A percentile compares a stretch with the other conserved stretches of the same genome.
phyloP scores from a whole-genome alignment of 148 eudicot species.

The Rhododendron ferrugineum region DNA sequence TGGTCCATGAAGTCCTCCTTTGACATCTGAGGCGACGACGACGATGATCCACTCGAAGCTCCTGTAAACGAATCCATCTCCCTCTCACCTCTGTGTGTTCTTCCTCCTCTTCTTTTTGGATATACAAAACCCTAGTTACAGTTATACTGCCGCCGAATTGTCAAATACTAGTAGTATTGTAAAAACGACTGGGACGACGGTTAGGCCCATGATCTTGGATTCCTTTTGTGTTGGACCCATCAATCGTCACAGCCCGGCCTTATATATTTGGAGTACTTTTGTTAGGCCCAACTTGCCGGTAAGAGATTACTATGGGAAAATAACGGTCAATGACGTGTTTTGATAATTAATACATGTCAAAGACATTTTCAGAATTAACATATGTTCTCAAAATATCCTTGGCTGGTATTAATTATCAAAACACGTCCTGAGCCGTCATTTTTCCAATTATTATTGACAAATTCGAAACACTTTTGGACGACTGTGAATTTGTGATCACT shows the following conservation, averaged over 20 bases:
- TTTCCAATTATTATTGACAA: no score
- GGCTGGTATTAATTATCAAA: no score
- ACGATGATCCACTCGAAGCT: slow-evolving; percentile 19
- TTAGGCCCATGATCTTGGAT: not conserved
- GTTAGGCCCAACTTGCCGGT: not conserved
- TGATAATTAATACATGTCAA: no score
- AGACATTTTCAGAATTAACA: no score
- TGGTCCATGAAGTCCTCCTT: slow-evolving; percentile 47
- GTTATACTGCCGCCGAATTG: not conserved
- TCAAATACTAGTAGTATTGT: not conserved
- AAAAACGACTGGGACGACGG: not conserved
- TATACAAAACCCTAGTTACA: not conserved
- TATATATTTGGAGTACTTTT: not conserved
- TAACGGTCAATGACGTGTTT: no score
- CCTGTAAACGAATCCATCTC: slow-evolving; percentile 45
- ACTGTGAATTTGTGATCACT: not conserved
- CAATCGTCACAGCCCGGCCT: not conserved
- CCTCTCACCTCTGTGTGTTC: not conserved
- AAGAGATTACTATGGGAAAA: no score
- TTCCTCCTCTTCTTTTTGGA: not conserved
- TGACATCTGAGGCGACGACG: slow-evolving; percentile 27
- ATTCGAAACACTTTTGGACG: not conserved
- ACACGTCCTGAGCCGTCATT: no score
- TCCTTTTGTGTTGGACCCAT: not conserved
- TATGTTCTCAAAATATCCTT: no score